Percentiles rank a stretch among this genome's conserved stretches.
Conservation (phyloP, 208 protist species). For the Acanthamoeba sp. region DNA sequence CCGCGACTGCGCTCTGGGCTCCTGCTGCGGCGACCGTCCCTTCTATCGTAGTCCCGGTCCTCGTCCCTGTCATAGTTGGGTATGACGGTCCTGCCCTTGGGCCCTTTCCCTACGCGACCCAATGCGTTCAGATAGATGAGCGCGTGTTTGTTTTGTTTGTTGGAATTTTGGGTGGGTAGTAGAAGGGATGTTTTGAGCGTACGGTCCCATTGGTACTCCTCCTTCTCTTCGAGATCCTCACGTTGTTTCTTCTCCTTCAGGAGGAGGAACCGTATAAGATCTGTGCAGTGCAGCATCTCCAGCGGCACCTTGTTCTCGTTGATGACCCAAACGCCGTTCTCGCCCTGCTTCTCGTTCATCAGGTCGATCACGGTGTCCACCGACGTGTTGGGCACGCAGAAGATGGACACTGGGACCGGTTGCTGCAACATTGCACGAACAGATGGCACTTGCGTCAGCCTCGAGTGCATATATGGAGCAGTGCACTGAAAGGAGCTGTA, state of each 20-base stretch:
- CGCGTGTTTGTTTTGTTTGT: neutral
- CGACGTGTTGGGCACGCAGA: constrained; percentile 36
- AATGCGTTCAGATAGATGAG: neutral
- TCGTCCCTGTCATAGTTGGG: constrained; percentile 5
- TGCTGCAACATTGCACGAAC: neutral
- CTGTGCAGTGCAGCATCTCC: constrained; percentile 33
- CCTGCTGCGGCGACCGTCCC: neutral
- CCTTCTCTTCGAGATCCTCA: constrained; percentile 33
- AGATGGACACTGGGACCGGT: neutral
- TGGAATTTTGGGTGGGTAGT: neutral
- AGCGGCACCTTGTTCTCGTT: constrained; percentile 51
- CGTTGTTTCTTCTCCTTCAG: constrained; percentile 45
- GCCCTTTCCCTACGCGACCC: neutral
- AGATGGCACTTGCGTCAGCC: too few species aligned
- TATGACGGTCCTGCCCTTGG: neutral
- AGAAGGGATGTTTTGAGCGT: neutral
- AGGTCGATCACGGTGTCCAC: constrained; percentile 24
- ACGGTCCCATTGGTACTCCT: neutral
- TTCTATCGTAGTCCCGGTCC: neutral
- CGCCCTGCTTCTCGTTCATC: constrained; percentile 37
- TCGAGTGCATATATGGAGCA: too few species aligned
- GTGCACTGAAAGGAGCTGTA: neutral
- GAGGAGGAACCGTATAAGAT: constrained; percentile 33
- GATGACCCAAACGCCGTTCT: constrained; percentile 43
- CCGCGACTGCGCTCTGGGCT: neutral